Base-by-base conservation (phyloP, 208 protist species). In the Trypanosoma lewisi region DNA sequence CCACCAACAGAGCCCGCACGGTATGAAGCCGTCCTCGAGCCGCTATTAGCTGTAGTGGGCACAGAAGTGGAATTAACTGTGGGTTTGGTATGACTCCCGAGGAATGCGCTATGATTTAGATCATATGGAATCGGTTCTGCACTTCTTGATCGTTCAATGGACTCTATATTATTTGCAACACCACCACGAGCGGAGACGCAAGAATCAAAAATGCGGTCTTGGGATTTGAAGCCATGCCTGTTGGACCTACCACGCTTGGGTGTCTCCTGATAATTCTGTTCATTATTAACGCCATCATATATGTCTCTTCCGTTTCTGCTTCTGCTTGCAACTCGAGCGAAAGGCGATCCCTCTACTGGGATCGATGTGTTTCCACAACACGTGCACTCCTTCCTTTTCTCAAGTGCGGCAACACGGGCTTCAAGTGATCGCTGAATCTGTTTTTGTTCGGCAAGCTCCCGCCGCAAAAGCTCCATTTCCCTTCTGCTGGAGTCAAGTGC, bases 321-420 rank as follows among this genome's bases (percentile, higher is more conserved):
- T 17, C 5, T 28, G 17, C 7, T 16, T 6, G 25, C 42, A 17
- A 27, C 23, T 41, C 33, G 60, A 14, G 50, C 12, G 14, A 42
- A 16, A 2, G 9, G n/a, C 30, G 23, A 6, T 27, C 25, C 36
- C 36, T 55, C 30, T 54, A 27, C 42, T 30, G 27, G 39, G 12
- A 19, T 21, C 3, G 17, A 12, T 4, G 27, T 16, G 4, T 31
- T 42, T 33, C 47, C 25, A 48, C 42, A 33, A 45, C 51, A 67
- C 0, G 14, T 41, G 58, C 82, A 85, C 64, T 84, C 78, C 1
- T 56, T 50, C 23, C 77, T 75, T 17, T 36, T 49, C 79, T 94
- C 87, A 21, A 94, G 55, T 28, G 67, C 74, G 42, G 70, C 70
- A 16, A 94, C 66, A 36, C 87, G 87, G 3, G 50, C 41, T n/a